Base-by-base conservation (phyloP, 306 rosid genomes). In the Cajanus cajan region DNA sequence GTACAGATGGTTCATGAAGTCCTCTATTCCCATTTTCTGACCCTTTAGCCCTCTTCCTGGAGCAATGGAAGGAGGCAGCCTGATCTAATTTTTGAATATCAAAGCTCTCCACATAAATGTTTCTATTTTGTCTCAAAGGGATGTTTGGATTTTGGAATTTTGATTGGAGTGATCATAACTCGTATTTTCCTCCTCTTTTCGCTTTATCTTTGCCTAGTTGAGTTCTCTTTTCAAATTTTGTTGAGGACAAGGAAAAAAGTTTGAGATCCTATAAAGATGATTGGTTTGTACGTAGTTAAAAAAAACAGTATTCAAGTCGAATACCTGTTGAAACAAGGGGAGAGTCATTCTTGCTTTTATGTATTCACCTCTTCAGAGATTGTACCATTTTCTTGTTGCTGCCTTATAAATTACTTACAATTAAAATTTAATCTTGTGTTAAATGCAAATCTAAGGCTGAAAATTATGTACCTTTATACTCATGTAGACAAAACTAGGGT, bases 1-100 rank as follows among this genome's bases (percentile, higher is more conserved):
- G 94, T 90, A 87, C 84, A 94, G 89, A 84, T 80, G 86, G 88
- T 69, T 84, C 72, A 82, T 76, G 68, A 78, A 21, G 36, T 70
- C 74, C 80, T 79, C 70, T 39, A 40, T 70, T 70, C 55, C 28
- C 43, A 28, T 44, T 55, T 61, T 43, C 54, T 36, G 36, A 80
- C 76, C 66, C 74, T 31, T 51, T 61, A 40, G 33, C 28, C 39
- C 39, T 21, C 54, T 64, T 79, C 58, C 80, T 70, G 51, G 72
- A 73, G 76, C 65, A 71, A 62, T 52, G 41, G 88, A 69, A 77
- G 82, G 84, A 78, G 57, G 74, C 62, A 48, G 15, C 33, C 71
- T 80, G 58, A 78, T 78, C 86, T 82, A 78, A 80, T 80, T 82
- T 82, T 82, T 69, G 24, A 66, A 48, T 63, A 40, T 74, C 48